These are phyloP conservation scores for Colletotrichum tropicicola DNA, from an alignment of 2,329 filamentous ascomycete species.

Conservation along the genomic window DNA sequence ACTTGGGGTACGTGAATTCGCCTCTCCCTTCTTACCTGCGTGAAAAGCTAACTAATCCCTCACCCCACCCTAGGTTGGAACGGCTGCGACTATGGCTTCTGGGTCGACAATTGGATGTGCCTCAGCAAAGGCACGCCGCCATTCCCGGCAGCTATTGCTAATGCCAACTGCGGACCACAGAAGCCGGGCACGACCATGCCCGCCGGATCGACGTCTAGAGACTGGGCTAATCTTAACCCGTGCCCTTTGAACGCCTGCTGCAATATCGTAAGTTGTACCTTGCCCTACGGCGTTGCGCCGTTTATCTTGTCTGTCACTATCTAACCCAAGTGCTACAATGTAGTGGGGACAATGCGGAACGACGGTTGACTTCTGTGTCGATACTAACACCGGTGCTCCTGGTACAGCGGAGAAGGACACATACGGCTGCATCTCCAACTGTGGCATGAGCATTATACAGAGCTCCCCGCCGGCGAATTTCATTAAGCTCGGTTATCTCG, in stretches of 20 bases:
- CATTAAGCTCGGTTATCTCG: slow-evolving; percentile 41
- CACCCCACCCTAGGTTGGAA: not conserved
- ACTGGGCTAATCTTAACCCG: slow-evolving; percentile 35
- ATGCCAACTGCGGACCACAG: slow-evolving; percentile 53
- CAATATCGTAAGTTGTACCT: slow-evolving; percentile 33
- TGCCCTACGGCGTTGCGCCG: not conserved
- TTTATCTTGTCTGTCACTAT: no score
- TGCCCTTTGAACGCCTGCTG: slow-evolving; percentile 52
- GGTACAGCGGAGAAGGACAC: slow-evolving; percentile 33
- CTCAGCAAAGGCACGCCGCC: slow-evolving; percentile 49
- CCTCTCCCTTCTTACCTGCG: not conserved
- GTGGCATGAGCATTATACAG: slow-evolving; percentile 16
- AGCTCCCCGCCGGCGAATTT: slow-evolving; percentile 5
- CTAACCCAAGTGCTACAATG: not conserved
- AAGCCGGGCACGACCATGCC: slow-evolving; percentile 44
- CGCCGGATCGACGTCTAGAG: not conserved
- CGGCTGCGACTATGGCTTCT: slow-evolving; percentile 41
- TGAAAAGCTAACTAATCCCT: not conserved
- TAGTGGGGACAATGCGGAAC: slow-evolving; percentile 55
- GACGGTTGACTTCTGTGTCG: slow-evolving; percentile 53
- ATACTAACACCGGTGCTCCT: slow-evolving; percentile 31
- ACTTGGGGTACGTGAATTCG: slow-evolving; percentile 43
- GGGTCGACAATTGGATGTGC: slow-evolving; percentile 43
- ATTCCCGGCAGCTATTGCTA: slow-evolving; percentile 46
- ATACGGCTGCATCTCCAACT: slow-evolving; percentile 31